These are phyloP conservation scores for Biscogniauxia marginata DNA, from an alignment of 2,329 filamentous ascomycete species.

Conservation along the genomic window DNA sequence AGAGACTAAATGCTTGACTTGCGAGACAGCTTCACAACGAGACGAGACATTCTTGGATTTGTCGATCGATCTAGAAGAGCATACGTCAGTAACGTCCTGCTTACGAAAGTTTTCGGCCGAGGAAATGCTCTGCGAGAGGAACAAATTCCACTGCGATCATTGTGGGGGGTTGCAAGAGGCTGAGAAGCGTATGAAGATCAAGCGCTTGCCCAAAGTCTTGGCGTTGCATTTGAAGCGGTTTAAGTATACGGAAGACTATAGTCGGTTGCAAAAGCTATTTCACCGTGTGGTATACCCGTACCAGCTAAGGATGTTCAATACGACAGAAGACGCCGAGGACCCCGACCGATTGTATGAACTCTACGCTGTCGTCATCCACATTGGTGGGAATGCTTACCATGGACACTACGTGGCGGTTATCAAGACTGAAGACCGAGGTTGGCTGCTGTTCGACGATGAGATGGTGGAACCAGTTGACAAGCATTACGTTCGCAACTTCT, in stretches of 20 bases:
- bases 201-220: slow-evolving; percentile 85
- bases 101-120: slow-evolving; percentile 94
- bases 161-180: slow-evolving; percentile 96
- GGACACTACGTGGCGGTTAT: slow-evolving; percentile 98
- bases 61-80: slow-evolving; percentile 92
- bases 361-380: slow-evolving; percentile 96
- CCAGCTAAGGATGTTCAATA: slow-evolving; percentile 94
- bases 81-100: slow-evolving; percentile 94
- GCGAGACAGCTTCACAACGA: slow-evolving; percentile 90
- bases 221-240: slow-evolving; percentile 94
- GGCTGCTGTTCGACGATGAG: slow-evolving; percentile 96
- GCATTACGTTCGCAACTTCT: slow-evolving; percentile 94
- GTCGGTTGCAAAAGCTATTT: slow-evolving; percentile 91
- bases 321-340: slow-evolving; percentile 91
- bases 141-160: slow-evolving; percentile 98
- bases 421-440: slow-evolving; percentile 93
- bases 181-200: slow-evolving; percentile 99
- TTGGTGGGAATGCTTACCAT: slow-evolving; percentile 94
- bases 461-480: slow-evolving; percentile 98
- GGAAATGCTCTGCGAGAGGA: slow-evolving; percentile 96
- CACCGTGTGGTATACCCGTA: slow-evolving; percentile 97
- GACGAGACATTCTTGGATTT: slow-evolving; percentile 96
- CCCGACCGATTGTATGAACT: slow-evolving; percentile 93
- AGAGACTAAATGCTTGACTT: slow-evolving; percentile 93
- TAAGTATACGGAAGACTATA: slow-evolving; percentile 96